Evolutionary conservation across 2,329 filamentous ascomycete species (phyloP).

Genomic region (Uncinocarpus reesii): DNA sequence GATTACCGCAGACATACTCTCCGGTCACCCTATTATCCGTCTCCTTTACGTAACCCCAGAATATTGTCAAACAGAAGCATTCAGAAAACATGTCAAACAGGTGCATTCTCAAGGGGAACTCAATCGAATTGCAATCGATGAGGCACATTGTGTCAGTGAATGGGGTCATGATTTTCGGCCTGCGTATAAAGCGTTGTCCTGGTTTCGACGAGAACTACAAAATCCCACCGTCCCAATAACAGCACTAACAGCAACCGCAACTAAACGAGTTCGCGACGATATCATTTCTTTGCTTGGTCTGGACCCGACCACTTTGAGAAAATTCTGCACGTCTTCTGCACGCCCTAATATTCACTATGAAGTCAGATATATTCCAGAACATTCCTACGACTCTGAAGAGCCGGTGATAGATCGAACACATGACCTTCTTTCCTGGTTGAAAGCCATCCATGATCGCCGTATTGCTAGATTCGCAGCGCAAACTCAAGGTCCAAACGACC

Average conservation of each 20-base stretch:
- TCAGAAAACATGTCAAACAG: conserved; percentile 61
- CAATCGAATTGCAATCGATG: conserved; percentile 80
- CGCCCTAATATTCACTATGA: conserved; percentile 85
- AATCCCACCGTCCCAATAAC: conserved; percentile 84
- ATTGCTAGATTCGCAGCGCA: conserved; percentile 53
- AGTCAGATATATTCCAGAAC: conserved; percentile 51
- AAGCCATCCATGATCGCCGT: conserved; percentile 59
- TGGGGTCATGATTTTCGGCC: conserved; percentile 98
- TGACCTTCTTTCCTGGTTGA: conserved; percentile 69
- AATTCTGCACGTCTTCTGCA: conserved; percentile 74
- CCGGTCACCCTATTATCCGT: conserved; percentile 71
- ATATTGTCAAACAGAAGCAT: conserved; percentile 65
- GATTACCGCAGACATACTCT: conserved; percentile 72
- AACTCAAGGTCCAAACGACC: conserved; percentile 42
- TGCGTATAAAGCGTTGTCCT: conserved; percentile 75
- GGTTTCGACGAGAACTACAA: conserved; percentile 57
- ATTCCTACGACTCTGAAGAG: conserved; percentile 21
- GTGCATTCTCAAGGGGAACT: conserved; percentile 74
- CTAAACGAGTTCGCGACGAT: conserved; percentile 67
- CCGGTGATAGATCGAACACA: conserved; percentile 56
- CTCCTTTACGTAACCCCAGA: conserved; percentile 92
- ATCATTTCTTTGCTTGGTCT: conserved; percentile 67
- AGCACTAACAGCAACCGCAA: conserved; percentile 86
- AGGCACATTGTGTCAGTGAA: conserved; percentile 95
- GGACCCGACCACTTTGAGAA: conserved; percentile 52